A percentile compares a stretch with the other conserved stretches of the same genome.
Conservation (phyloP, 2,329 filamentous ascomycete species). For the Podosphaera xanthii region DNA sequence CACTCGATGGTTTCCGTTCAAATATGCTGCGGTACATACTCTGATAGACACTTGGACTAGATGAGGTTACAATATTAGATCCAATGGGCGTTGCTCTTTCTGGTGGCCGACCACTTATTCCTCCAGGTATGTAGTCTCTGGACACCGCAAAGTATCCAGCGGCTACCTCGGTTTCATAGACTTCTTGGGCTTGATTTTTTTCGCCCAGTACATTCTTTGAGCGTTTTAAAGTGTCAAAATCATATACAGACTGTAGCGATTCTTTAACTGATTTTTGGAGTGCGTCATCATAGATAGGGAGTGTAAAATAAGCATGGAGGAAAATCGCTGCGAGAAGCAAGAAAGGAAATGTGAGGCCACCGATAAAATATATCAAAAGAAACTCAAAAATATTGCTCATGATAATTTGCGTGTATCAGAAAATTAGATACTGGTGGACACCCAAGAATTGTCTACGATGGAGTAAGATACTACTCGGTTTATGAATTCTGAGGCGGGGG, state of each 20-base stretch:
- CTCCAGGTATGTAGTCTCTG: conserved; percentile 75
- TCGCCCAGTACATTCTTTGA: conserved; percentile 32
- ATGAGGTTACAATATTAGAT: conserved; percentile 46
- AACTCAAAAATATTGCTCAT: conserved; percentile 22
- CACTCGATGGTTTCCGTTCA: conserved; percentile 40
- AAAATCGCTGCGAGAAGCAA: conserved; percentile 38
- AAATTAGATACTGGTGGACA: too few relatives aligned
- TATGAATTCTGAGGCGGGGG: too few relatives aligned
- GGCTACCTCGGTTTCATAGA: conserved; percentile 52
- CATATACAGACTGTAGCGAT: conserved; percentile 27
- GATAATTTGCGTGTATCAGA: conserved; percentile 3
- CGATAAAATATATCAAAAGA: conserved; percentile 57
- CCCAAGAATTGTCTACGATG: too few relatives aligned
- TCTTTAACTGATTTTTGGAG: conserved; percentile 18
- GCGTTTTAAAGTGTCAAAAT: conserved; percentile 34
- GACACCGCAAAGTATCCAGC: conserved; percentile 91
- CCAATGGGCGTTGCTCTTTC: conserved; percentile 66
- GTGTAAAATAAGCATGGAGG: conserved; percentile 43
- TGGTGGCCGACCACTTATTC: conserved; percentile 78
- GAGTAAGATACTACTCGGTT: too few relatives aligned
- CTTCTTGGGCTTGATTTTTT: conserved; percentile 29
- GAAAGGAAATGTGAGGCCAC: conserved; percentile 73
- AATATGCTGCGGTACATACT: conserved; percentile 95
- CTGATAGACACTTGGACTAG: conserved; percentile 90
- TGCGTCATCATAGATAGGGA: conserved; percentile 30